Conservation (phyloP, 75 land plant species). For the Ceratopteris richardii region DNA sequence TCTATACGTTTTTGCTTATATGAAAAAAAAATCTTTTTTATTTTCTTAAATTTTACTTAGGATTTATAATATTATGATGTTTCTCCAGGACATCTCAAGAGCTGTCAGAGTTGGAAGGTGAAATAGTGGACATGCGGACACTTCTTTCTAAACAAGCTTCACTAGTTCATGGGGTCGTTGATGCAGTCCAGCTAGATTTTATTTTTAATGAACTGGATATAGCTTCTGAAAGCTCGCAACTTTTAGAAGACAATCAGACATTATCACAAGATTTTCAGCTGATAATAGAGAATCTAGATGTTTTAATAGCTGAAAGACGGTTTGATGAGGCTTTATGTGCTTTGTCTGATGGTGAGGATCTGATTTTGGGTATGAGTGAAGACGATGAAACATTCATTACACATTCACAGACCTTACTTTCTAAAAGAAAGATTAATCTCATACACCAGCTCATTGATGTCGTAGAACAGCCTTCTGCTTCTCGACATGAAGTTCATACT, state of each 20-base stretch:
- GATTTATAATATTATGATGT: not conserved
- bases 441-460: slow-evolving; percentile 9
- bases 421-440: slow-evolving; percentile 10
- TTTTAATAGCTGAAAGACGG: slow-evolving; percentile 15
- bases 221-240: not conserved
- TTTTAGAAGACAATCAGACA: not conserved
- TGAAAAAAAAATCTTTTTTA: no score
- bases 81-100: slow-evolving; percentile 19
- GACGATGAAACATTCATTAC: not conserved
- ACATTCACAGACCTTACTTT: slow-evolving; percentile 1
- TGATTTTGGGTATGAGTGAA: not conserved
- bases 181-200: not conserved
- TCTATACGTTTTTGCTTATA: no score
- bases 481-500: slow-evolving; percentile 14
- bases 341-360: slow-evolving; percentile 11
- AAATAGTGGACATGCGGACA: slow-evolving; percentile 20
- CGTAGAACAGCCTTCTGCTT: slow-evolving; percentile 7
- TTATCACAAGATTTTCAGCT: slow-evolving; percentile 1
- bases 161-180: slow-evolving; percentile 13
- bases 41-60: no score
- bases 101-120: slow-evolving; percentile 21
- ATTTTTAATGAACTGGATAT: not conserved
- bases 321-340: slow-evolving; percentile 7
- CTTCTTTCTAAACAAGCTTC: slow-evolving; percentile 19
- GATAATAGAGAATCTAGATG: slow-evolving; percentile 8